Evolutionary conservation across 805 yeast species (phyloP).

Genomic region (Candida ponderosae): DNA sequence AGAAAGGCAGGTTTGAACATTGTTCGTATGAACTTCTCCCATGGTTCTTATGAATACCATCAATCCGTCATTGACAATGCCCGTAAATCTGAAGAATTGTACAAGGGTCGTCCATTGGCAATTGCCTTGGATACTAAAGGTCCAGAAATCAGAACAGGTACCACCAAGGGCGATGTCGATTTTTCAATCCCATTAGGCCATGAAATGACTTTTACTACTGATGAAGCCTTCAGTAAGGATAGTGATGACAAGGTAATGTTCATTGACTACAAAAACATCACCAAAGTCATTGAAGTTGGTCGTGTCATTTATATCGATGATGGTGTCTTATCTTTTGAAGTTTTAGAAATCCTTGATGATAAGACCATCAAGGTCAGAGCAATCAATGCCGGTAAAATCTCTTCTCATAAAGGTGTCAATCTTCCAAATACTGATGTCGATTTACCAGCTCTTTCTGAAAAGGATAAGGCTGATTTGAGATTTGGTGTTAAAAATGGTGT

Average conservation of each 20-base stretch:
- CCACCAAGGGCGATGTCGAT: constrained; percentile 74
- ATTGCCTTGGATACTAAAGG: constrained; percentile 99
- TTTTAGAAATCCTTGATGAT: constrained; percentile 72
- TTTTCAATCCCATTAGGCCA: constrained; percentile 79
- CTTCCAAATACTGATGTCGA: constrained; percentile 98
- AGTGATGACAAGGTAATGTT: constrained; percentile 80
- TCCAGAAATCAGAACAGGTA: constrained; percentile 99
- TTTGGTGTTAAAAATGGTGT: constrained; percentile 97
- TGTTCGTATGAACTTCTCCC: constrained; percentile 98
- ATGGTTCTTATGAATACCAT: constrained; percentile 97
- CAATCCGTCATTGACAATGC: constrained; percentile 95
- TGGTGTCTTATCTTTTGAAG: constrained; percentile 95
- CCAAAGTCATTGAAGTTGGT: constrained; percentile 86
- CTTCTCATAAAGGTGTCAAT: constrained; percentile 98
- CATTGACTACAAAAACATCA: constrained; percentile 92
- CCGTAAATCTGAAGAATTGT: constrained; percentile 83
- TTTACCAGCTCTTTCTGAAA: constrained; percentile 94
- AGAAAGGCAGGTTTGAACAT: constrained; percentile 97
- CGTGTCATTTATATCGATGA: constrained; percentile 92
- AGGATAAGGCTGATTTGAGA: constrained; percentile 85
- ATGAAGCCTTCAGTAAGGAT: constrained; percentile 61
- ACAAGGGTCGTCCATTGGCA: constrained; percentile 94
- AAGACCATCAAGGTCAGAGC: constrained; percentile 80
- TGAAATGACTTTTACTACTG: constrained; percentile 91
- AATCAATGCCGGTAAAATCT: constrained; percentile 90